Evolutionary conservation across 192 early-diverging fungal species (phyloP), one percentile per base, ranked within the genome.

Genomic region (Coemansia sp.): DNA sequence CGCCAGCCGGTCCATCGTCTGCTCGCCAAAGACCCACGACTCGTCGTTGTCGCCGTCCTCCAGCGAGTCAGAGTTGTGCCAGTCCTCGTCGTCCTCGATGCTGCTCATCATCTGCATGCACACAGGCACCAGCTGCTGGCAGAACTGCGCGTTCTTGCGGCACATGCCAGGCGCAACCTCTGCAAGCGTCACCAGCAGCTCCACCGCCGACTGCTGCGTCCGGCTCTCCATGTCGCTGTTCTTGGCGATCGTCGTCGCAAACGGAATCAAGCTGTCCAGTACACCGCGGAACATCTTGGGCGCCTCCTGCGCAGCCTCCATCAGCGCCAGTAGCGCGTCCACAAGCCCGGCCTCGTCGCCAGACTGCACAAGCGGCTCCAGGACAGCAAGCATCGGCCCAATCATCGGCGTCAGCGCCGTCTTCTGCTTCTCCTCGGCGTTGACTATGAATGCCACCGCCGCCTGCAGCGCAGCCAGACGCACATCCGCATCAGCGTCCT

Each of bases 1-100:
- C 32, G 95, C 93, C 56, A 98, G 73, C 51, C 98, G 91, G 81
- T 99, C 98, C 88, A 99, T 85, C n/a, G 94, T 91, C 85, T 96
- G 94, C 83, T 96, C 95, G 65, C 90, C 98, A 78, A 94, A 88
- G 51, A 94, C 92, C 71, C 94, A 87, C 73, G 94, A 89, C 67
- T 91, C 91, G 43, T 96, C 96, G 67, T 90, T 90, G 73, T 97
- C 96, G 68, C 93, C 91, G 66, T 96, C 96, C 55, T 98, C 95
- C 65, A 90, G 78, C 73, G 90, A 88, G 51, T 96, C 92, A 1
- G 89, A 89, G 11, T 89, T 92, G 81, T 97, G 91, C 98, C 98
- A 99, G 5, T 84, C 85, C 72, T 90, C 86, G 73, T 97, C 94
- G 61, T 97, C 96, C 51, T 84, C 85, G 54, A 99, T 81, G 67